Evolutionary conservation across 179 eudicot genomes (phyloP).

Genomic region (Silene vulgaris): DNA sequence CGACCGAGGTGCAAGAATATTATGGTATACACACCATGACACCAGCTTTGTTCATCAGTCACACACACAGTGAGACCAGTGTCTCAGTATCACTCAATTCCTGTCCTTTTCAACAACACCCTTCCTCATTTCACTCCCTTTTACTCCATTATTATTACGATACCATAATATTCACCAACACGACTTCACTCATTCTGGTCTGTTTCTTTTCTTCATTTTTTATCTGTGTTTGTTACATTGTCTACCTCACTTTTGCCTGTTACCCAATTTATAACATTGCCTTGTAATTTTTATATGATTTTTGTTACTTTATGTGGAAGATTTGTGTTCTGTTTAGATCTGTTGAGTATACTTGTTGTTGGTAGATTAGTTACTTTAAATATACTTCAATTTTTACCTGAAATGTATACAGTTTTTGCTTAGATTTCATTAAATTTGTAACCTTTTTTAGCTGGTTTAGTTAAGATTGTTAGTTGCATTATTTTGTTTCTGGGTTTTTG

Average conservation of each 20-base stretch:
- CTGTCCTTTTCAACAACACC: not conserved
- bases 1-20: too few species aligned
- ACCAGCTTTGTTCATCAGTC: not conserved
- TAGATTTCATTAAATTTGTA: not conserved
- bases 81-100: not conserved
- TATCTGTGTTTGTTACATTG: conserved; percentile 11
- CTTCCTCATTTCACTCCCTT: conserved; percentile 5
- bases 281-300: not conserved
- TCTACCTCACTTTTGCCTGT: conserved; percentile 12
- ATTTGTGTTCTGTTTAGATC: conserved; percentile 13
- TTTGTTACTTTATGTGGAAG: not conserved
- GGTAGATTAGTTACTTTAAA: not conserved
- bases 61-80: not conserved
- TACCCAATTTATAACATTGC: not conserved
- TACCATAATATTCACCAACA: not conserved
- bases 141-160: not conserved
- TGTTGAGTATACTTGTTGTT: not conserved
- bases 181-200: not conserved
- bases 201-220: not conserved
- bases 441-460: not conserved
- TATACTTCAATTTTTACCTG: not conserved
- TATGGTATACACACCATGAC: not conserved
- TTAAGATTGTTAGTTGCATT: too few species aligned
- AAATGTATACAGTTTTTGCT: not conserved
- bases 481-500: too few species aligned